Percentiles rank a stretch among this genome's conserved stretches.
phyloP scores from a whole-genome alignment of 2,329 filamentous ascomycete genomes.

The Penicillium sp. region DNA sequence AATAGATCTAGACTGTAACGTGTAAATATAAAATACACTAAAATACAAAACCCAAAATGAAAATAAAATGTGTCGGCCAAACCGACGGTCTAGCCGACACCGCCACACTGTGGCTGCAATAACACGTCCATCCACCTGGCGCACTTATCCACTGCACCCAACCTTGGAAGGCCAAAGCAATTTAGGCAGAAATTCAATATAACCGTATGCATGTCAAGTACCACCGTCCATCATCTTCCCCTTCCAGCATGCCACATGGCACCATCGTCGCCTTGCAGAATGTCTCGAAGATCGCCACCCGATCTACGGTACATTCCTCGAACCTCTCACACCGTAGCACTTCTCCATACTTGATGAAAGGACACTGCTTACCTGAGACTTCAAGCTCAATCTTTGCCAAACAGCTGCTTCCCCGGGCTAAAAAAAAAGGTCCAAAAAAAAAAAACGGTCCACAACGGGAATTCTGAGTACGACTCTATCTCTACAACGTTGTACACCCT shows the following conservation, averaged over 20 bases:
- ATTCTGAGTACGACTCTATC: constrained; percentile 9
- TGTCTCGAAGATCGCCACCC: constrained; percentile 18
- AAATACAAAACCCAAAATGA: neutral
- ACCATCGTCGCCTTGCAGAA: constrained; percentile 26
- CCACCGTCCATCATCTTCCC: constrained; percentile 13
- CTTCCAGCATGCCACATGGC: constrained; percentile 23
- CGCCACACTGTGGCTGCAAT: constrained; percentile 8
- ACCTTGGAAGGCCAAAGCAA: too few species aligned
- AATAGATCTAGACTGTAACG: neutral
- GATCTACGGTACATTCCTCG: constrained; percentile 21
- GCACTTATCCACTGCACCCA: neutral
- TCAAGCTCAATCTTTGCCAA: neutral
- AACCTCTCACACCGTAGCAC: constrained; percentile 23
- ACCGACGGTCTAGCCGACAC: neutral
- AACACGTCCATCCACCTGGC: neutral
- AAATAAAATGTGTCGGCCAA: too few species aligned
- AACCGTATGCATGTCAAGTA: constrained; percentile 6
- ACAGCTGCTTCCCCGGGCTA: neutral
- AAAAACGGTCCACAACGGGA: neutral
- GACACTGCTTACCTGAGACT: neutral
- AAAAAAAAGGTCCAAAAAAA: neutral
- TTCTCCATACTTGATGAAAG: constrained; percentile 21
- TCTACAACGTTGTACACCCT: neutral
- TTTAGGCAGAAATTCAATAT: neutral
- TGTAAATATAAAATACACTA: neutral